Base-by-base conservation (phyloP, 2,329 filamentous ascomycete species). In the Cladophialophora exuberans region DNA sequence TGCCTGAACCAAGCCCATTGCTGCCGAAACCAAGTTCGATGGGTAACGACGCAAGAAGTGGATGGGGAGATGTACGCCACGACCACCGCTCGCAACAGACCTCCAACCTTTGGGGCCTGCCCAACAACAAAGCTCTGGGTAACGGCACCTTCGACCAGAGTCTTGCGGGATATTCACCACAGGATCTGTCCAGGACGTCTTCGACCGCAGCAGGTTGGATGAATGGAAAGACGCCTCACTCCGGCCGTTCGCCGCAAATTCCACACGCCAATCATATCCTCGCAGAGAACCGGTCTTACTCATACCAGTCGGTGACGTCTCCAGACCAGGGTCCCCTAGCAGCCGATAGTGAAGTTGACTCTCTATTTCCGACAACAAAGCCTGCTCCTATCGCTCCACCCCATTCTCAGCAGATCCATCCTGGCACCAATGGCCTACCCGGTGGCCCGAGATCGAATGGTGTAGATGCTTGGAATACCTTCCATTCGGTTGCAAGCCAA, bases 111-210 rank as follows among this genome's bases (percentile, higher is more conserved):
- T 86, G 83, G 83, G 83, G 83, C 52, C 76, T 80, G 31, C 73
- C 80, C 31, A 77, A 76, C 63, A 79, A 83, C 58, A 78, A 80
- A 62, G 79, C 80, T 22, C 76, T 86, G 35, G 83, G 83, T 13
- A 86, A 86, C 68, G 83, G 83, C 25, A 84, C 82, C 2, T 86
- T 86, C 62, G 82, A 84, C 59, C 76, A 76, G 55, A 71, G 69
- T 54, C 76, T 81, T 51, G 73, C 73, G 28, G 74, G 75, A 35
- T 79, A 79, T 51, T 72, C 79, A 41, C 67, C 75, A 35, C 73
- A 75, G 39, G 71, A 77, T 55, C 60, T 73, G 54, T 69, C 76
- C n/a, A 73, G 74, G 54, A 69, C 76, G 28, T 67, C 69, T 42
- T 65, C 76, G 11, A 60, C 67, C 26, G 73, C 74, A 22, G 72